A percentile compares a stretch with the other conserved stretches of the same genome.
These are phyloP conservation scores for Lodderomyces orthopsilosis DNA, from an alignment of 1,139 yeast genomes.

Conservation along the genomic window DNA sequence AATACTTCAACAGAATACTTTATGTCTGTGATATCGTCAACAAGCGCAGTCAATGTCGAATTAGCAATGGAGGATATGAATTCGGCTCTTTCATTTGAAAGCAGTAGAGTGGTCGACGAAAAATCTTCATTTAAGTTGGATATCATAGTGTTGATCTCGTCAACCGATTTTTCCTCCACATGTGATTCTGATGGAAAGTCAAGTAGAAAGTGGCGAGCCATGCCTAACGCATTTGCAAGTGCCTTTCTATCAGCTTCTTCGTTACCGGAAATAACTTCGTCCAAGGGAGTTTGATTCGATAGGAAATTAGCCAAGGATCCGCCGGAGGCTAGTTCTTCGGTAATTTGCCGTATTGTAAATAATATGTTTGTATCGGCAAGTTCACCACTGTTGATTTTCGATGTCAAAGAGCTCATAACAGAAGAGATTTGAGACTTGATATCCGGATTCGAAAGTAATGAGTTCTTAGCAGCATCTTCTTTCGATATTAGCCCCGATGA, in stretches of 20 bases:
- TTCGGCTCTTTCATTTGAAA: constrained; percentile 16
- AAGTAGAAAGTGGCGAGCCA: constrained; percentile 38
- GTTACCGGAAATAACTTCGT: neutral
- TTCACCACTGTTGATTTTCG: constrained; percentile 19
- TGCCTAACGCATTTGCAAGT: constrained; percentile 26
- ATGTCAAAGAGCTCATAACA: constrained; percentile 26
- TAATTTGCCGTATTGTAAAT: constrained; percentile 42
- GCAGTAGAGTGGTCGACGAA: neutral
- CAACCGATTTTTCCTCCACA: constrained; percentile 17
- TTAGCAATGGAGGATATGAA: constrained; percentile 29
- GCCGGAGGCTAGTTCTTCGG: constrained; percentile 33
- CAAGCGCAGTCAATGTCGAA: constrained; percentile 30
- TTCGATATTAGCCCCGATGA: neutral
- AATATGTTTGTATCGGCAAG: constrained; percentile 31
- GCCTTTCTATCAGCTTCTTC: neutral
- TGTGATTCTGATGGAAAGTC: neutral
- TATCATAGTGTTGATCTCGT: constrained; percentile 27
- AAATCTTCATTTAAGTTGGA: constrained; percentile 17
- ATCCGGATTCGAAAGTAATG: constrained; percentile 12
- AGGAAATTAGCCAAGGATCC: constrained; percentile 17
- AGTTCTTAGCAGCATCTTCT: constrained; percentile 2
- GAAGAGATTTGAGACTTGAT: constrained; percentile 32
- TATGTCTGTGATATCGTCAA: constrained; percentile 22
- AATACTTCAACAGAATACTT: constrained; percentile 17
- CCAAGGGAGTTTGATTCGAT: constrained; percentile 16